Evolutionary conservation across 1,284 basidiomycete genomes (phyloP), one percentile per base, ranked within the genome.

Genomic region (Ganoderma boninense): DNA sequence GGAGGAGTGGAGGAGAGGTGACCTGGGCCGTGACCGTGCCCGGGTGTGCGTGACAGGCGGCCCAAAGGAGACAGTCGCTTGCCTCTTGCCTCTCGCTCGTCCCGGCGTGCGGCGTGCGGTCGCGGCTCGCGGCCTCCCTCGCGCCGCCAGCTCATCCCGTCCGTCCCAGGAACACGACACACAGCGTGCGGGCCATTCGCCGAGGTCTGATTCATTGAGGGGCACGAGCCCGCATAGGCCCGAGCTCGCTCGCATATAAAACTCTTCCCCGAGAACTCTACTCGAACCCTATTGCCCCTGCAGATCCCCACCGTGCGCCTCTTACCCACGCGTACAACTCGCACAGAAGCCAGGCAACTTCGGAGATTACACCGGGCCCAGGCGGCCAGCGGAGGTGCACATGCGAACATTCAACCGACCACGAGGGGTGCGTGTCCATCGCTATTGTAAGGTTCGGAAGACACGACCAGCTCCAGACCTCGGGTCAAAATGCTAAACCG

Each of bases 321-420:
- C 62, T 54, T 54, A 49, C 63, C 69, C 67, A 68, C 69, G 60
- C 69, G 64, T 65, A 26, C 23, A 62, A 20, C 40, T 18, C 13
- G 7, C 38, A 62, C 57, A 40, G 65, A 70, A 70, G 29, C 69
- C 35, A 42, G 66, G 52, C 52, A 66, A 13, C 56, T 57, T 65
- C 73, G 73, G 73, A 71, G 44, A 74, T 70, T 57, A 68, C 16
- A n/a, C 57, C 70, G 72, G 64, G 35, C 49, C 44, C 60, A 64
- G 63, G 64, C 38, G 20, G 54, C 13, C 43, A 40, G 35, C 57
- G 57, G 57, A 60, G n/a, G 32, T 20, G 4, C 16, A 20, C 40
- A 57, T 65, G 38, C 43, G 49, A 23, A 42, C n/a, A 66, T 43
- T 23, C 32, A 64, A 49, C 29, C 20, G 29, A 52, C 62, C 32